A percentile compares a stretch with the other conserved stretches of the same genome.
Conservation (phyloP, 495 filamentous ascomycete species). For the Penicillium silybi region DNA sequence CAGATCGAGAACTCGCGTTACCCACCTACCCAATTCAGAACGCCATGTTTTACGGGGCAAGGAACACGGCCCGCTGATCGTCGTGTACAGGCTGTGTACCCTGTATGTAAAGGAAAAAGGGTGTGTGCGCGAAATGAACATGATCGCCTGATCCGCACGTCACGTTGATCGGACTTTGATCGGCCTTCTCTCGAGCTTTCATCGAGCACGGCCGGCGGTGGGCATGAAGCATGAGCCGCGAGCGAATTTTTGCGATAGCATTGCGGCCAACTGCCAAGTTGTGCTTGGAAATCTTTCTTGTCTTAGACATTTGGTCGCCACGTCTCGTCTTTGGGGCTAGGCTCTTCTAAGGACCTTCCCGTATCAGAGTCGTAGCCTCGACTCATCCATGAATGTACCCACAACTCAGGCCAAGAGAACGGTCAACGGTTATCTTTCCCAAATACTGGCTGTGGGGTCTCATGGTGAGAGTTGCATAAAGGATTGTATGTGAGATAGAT, state of each 20-base stretch:
- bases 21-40: slow-evolving; percentile 1
- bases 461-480: background rate
- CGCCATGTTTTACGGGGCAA: background rate
- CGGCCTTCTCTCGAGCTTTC: background rate
- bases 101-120: background rate
- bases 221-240: background rate
- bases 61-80: background rate
- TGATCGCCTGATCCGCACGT: background rate
- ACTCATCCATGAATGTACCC: background rate
- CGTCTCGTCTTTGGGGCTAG: background rate
- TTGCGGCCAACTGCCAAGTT: background rate
- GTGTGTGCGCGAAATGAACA: background rate
- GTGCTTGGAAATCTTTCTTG: background rate
- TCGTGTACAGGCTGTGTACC: background rate
- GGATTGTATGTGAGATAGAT: background rate
- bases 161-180: too few species aligned
- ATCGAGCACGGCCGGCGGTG: background rate
- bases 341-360: slow-evolving; percentile 1
- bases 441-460: background rate
- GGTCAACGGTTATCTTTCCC: background rate
- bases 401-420: background rate
- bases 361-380: background rate
- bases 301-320: background rate
- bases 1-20: background rate
- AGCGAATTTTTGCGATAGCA: background rate